Evolutionary conservation across 2,329 filamentous ascomycete species (phyloP).

Genomic region (Colletotrichum tofieldiae): DNA sequence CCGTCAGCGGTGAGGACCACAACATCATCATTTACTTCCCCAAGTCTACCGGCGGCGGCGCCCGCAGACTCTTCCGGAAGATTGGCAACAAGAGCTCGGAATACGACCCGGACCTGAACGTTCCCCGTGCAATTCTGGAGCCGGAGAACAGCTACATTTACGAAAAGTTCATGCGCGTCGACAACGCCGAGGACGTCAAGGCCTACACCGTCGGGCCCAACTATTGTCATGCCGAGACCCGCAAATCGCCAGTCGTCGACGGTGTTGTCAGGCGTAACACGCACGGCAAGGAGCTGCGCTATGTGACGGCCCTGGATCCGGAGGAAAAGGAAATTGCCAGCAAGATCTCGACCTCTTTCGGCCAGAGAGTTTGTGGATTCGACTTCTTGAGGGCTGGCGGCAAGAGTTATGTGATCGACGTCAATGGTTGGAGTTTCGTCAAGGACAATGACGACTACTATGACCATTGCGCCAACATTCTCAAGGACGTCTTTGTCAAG

Average conservation of each 20-base stretch:
- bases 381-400: conserved; percentile 90
- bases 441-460: conserved; percentile 99
- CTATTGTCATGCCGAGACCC: conserved; percentile 96
- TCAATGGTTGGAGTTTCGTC: conserved; percentile 99
- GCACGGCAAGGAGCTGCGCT: conserved; percentile 96
- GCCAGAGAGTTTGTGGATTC: conserved; percentile 95
- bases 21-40: conserved; percentile 99
- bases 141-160: conserved; percentile 91
- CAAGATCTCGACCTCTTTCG: conserved; percentile 92
- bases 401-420: conserved; percentile 97
- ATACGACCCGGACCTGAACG: conserved; percentile 82
- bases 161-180: conserved; percentile 95
- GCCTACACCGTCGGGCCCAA: conserved; percentile 95
- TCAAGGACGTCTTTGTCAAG: conserved; percentile 89
- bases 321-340: conserved; percentile 90
- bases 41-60: conserved; percentile 87
- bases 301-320: conserved; percentile 86
- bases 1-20: conserved; percentile 97
- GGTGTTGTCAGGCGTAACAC: conserved; percentile 96
- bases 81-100: conserved; percentile 99
- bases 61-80: conserved; percentile 93
- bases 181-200: conserved; percentile 98
- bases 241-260: conserved; percentile 97
- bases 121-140: conserved; percentile 88
- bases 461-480: conserved; percentile 87